Evolutionary conservation across 805 yeast genomes (phyloP).

Genomic region (Yarrowia alimentaria): DNA sequence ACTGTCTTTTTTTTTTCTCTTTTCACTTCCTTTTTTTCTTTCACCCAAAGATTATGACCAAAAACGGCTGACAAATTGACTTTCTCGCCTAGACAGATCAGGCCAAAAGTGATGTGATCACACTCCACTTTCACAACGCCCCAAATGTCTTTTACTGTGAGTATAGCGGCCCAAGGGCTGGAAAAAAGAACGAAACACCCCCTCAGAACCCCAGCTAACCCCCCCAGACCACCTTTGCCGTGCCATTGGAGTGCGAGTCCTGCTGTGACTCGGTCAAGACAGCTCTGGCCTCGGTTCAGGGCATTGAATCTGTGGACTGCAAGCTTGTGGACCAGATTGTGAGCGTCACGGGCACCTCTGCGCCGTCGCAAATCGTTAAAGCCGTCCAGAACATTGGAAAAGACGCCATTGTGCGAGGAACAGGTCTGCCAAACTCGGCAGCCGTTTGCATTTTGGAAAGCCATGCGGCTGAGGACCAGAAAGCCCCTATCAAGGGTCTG

Average conservation of each 20-base stretch:
- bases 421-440: constrained; percentile 82
- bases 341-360: constrained; percentile 61
- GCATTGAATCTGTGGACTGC: constrained; percentile 51
- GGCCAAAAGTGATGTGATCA: constrained; percentile 5
- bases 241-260: constrained; percentile 73
- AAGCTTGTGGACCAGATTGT: constrained; percentile 62
- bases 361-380: constrained; percentile 73
- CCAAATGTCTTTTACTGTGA: constrained; percentile 27
- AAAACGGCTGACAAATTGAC: constrained; percentile 7
- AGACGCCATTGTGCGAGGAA: constrained; percentile 90
- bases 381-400: constrained; percentile 72
- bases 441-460: constrained; percentile 88
- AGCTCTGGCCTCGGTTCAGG: constrained; percentile 51
- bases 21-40: no score
- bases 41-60: no score
- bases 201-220: neutral
- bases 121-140: constrained; percentile 14
- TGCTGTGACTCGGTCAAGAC: constrained; percentile 62
- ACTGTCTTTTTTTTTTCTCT: no score
- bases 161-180: constrained; percentile 6
- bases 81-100: constrained; percentile 18
- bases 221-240: constrained; percentile 70
- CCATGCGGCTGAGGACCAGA: constrained; percentile 49
- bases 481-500: constrained; percentile 74
- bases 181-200: no score